Base-by-base conservation (phyloP, 2,329 filamentous ascomycete species). In the Epichloe glyceriae region DNA sequence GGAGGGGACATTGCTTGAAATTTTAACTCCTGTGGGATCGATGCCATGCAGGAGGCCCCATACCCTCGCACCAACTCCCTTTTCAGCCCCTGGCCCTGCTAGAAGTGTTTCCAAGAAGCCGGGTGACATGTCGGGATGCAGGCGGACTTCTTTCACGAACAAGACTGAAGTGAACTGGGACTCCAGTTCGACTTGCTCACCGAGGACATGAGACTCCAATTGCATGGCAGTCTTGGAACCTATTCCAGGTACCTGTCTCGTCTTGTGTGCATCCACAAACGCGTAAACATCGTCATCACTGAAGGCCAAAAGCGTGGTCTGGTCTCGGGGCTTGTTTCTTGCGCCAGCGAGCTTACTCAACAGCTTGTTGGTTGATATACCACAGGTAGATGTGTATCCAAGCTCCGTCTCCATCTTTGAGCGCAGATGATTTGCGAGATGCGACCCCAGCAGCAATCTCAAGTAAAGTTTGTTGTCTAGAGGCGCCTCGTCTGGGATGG, bases 371-470 rank as follows among this genome's bases (percentile, higher is more conserved):
- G 88, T 94, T 2, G 89, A 85, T 20, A 97, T 81, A 4, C 91
- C 91, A 41, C 87, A 89, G 1, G 90, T 91, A 30, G 85, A 85
- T 0, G 89, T 95, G 67, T 91, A 95, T 1, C 88, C 88, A 60
- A 82, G 84, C 44, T 88, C 74, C 44, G 82, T 72, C 60, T 94
- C 86, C 11, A 97, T 71, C 60, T 79, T 78, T 51, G 75, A 70
- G 12, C 91, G 82, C 26, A 97, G 66, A 62, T 91, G 74, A 33
- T 79, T 73, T 5, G 88, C 88, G 34, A 97, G 70, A 67, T 96
- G 88, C 11, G 88, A 93, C 4, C 81, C 90, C 8, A 96, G 71
- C 12, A 84, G 70, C 35, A 96, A 73, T 40, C 85, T 81, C 50
- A 83, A 67, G 58, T 72, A 75, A 44, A 74, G 65, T 14, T 64